phyloP scores from a whole-genome alignment of 2,329 filamentous ascomycete genomes.

The Alternaria gansuensis region DNA sequence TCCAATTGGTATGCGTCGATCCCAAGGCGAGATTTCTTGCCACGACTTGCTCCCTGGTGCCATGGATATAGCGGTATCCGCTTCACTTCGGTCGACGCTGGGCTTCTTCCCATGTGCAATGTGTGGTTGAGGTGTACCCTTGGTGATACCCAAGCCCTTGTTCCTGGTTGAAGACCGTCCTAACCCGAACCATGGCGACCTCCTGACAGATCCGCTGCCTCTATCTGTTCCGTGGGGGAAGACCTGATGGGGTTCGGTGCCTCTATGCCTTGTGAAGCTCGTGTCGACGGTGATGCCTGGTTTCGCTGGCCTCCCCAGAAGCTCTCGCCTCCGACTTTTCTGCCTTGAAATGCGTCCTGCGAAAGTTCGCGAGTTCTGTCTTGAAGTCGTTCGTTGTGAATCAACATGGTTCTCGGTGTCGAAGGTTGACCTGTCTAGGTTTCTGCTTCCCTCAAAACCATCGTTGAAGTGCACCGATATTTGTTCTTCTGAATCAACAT shows the following conservation, averaged over 20 bases:
- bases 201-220: conserved; percentile 34
- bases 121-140: conserved; percentile 46
- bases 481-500: conserved; percentile 33
- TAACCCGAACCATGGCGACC: conserved; percentile 45
- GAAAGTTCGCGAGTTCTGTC: conserved; percentile 47
- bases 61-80: conserved; percentile 43
- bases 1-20: conserved; percentile 77
- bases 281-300: conserved; percentile 75
- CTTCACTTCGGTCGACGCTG: conserved; percentile 34
- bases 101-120: conserved; percentile 24
- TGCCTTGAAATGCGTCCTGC: conserved; percentile 51
- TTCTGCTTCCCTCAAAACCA: conserved; percentile 10
- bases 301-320: conserved; percentile 65
- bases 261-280: conserved; percentile 65
- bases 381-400: conserved; percentile 40
- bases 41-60: conserved; percentile 43
- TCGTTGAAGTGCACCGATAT: conserved; percentile 41
- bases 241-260: conserved; percentile 58
- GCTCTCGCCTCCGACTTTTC: conserved; percentile 69
- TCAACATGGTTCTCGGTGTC: conserved; percentile 41
- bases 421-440: conserved; percentile 22
- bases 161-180: conserved; percentile 40
- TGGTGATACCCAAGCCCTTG: conserved; percentile 49
- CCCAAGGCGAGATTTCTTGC: conserved; percentile 70
- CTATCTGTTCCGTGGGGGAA: conserved; percentile 49